Percentiles rank a stretch among this genome's conserved stretches.
These are phyloP conservation scores for Alternaria sp. DNA, from an alignment of 2,329 filamentous ascomycete genomes.

Conservation along the genomic window DNA sequence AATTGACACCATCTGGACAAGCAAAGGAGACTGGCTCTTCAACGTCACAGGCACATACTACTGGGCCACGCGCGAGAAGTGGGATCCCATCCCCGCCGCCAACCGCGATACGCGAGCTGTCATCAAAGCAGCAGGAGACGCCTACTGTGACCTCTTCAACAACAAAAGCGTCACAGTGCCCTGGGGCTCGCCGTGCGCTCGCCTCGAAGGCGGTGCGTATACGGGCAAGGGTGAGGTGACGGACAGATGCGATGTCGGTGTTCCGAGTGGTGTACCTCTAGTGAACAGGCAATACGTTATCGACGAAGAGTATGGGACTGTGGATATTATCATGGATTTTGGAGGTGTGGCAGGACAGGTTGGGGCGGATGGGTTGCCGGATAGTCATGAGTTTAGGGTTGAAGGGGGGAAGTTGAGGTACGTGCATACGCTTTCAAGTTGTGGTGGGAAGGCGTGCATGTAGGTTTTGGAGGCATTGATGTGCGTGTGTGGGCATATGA, in stretches of 20 bases:
- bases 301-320: conserved; percentile 40
- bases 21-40: conserved; percentile 41
- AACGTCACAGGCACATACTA: conserved; percentile 38
- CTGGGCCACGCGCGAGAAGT: conserved; percentile 35
- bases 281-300: conserved; percentile 39
- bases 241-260: conserved; percentile 37
- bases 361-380: conserved; percentile 31
- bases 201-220: conserved; percentile 37
- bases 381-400: conserved; percentile 43
- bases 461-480: neutral
- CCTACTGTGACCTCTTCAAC: conserved; percentile 38
- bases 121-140: conserved; percentile 37
- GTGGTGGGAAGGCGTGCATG: conserved; percentile 35
- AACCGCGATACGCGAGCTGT: conserved; percentile 28
- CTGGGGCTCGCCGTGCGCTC: conserved; percentile 37
- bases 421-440: conserved; percentile 39
- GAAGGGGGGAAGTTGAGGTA: conserved; percentile 39
- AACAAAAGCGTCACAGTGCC: conserved; percentile 35
- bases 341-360: conserved; percentile 19
- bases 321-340: conserved; percentile 42
- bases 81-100: conserved; percentile 24
- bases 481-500: neutral
- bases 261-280: conserved; percentile 36
- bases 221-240: conserved; percentile 33
- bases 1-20: conserved; percentile 37